Conservation (phyloP, 148 eudicot species). For the Silene conica region DNA sequence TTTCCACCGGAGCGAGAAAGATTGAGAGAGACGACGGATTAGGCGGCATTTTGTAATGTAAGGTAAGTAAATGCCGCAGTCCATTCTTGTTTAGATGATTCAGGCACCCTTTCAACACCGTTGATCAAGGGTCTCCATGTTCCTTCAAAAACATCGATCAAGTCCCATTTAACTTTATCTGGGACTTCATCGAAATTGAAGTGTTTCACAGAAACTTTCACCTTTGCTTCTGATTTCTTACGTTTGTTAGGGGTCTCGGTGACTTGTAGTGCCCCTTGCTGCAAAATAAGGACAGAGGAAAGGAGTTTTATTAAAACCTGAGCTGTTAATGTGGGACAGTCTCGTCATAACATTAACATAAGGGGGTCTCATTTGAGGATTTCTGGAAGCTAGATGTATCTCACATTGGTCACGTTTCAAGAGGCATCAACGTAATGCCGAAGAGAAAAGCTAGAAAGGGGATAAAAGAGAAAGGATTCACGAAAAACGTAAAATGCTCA, state of each 20-base stretch:
- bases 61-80: slow-evolving; percentile 41
- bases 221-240: slow-evolving; percentile 30
- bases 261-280: slow-evolving; percentile 17
- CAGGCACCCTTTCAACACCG: slow-evolving; percentile 36
- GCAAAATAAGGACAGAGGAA: slow-evolving; percentile 9
- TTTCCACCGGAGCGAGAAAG: no score
- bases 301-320: neutral
- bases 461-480: neutral
- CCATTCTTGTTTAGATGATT: slow-evolving; percentile 51
- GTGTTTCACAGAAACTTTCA: slow-evolving; percentile 16
- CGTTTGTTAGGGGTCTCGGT: slow-evolving; percentile 13
- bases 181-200: slow-evolving; percentile 56
- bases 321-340: no score
- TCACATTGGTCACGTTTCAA: no score
- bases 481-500: slow-evolving; percentile 24
- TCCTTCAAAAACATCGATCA: slow-evolving; percentile 32
- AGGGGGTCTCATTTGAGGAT: no score
- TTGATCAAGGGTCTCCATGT: slow-evolving; percentile 43
- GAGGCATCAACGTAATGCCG: neutral
- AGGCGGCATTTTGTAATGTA: slow-evolving; percentile 23
- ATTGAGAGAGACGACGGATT: no score
- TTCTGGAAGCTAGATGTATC: no score
- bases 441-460: neutral
- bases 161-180: slow-evolving; percentile 40
- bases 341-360: no score